Conservation (phyloP, 768 basidiomycete genomes). For the Daedaleopsis nitida region DNA sequence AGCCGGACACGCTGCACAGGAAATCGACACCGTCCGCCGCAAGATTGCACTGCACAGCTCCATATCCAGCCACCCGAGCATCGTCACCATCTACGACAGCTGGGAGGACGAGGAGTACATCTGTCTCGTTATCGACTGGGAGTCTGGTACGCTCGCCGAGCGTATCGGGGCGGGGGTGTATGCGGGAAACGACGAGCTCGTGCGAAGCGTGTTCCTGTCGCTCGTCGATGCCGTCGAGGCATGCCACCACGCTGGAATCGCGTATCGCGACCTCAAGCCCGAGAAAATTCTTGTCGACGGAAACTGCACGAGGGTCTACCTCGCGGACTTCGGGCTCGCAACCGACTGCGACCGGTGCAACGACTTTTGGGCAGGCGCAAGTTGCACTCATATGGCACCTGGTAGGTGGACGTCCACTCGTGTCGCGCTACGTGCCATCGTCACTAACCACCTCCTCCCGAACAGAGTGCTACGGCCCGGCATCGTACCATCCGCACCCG, state of each 20-base stretch:
- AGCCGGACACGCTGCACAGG: conserved; percentile 25
- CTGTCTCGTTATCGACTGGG: conserved; percentile 63
- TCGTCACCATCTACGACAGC: conserved; percentile 69
- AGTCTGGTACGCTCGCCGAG: conserved; percentile 47
- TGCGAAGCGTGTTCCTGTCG: conserved; percentile 50
- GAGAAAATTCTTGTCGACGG: conserved; percentile 21
- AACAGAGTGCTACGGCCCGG: conserved; percentile 21
- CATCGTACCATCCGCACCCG: conserved; percentile 31
- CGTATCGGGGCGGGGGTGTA: conserved; percentile 37
- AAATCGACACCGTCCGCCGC: conserved; percentile 37
- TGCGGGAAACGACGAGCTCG: conserved; percentile 40
- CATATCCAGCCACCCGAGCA: conserved; percentile 56
- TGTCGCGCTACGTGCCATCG: background rate
- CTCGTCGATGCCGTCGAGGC: conserved; percentile 52
- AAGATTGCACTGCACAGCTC: conserved; percentile 63
- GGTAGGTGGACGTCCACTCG: conserved; percentile 27
- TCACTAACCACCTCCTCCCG: background rate
- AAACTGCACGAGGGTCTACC: conserved; percentile 39
- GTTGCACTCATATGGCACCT: conserved; percentile 27
- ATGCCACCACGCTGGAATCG: conserved; percentile 40
- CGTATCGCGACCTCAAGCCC: conserved; percentile 1
- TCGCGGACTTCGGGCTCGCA: conserved; percentile 45
- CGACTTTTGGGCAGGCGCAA: conserved; percentile 25
- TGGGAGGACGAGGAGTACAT: conserved; percentile 62
- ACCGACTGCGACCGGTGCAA: conserved; percentile 18